Evolutionary conservation across 768 basidiomycete genomes (phyloP).

Genomic region (Phallus indusiatus): DNA sequence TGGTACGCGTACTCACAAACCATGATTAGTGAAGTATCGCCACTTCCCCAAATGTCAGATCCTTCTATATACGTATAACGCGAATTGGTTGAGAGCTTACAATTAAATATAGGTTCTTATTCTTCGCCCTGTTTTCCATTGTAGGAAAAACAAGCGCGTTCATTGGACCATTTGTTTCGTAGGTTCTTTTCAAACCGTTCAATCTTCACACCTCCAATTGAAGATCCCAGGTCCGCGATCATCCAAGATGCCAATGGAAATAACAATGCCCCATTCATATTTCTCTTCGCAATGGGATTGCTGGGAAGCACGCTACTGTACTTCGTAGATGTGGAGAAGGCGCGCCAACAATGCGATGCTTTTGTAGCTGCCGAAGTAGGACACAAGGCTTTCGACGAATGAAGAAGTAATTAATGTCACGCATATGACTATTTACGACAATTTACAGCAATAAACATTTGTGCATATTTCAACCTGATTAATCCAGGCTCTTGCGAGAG

Average conservation of each 20-base stretch:
- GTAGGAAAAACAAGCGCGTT: constrained; percentile 40
- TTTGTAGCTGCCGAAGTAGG: constrained; percentile 48
- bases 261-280: constrained; percentile 68
- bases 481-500: constrained; percentile 62
- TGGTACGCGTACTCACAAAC: constrained; percentile 80
- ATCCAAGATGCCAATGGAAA: constrained; percentile 60
- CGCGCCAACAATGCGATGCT: constrained; percentile 50
- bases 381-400: constrained; percentile 26
- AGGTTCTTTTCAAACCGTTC: background rate
- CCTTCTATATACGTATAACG: constrained; percentile 10
- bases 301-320: constrained; percentile 48
- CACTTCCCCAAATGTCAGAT: constrained; percentile 58
- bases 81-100: background rate
- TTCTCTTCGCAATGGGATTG: constrained; percentile 58
- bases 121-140: constrained; percentile 67
- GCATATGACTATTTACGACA: background rate
- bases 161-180: constrained; percentile 64
- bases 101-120: constrained; percentile 41
- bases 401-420: constrained; percentile 16
- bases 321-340: constrained; percentile 56
- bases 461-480: constrained; percentile 5
- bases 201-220: background rate
- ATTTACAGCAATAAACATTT: background rate
- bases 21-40: constrained; percentile 75
- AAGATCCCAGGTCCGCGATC: constrained; percentile 40